These are phyloP conservation scores for Backusella tarrabulga DNA, from an alignment of 192 early-diverging fungal species.

Conservation along the genomic window DNA sequence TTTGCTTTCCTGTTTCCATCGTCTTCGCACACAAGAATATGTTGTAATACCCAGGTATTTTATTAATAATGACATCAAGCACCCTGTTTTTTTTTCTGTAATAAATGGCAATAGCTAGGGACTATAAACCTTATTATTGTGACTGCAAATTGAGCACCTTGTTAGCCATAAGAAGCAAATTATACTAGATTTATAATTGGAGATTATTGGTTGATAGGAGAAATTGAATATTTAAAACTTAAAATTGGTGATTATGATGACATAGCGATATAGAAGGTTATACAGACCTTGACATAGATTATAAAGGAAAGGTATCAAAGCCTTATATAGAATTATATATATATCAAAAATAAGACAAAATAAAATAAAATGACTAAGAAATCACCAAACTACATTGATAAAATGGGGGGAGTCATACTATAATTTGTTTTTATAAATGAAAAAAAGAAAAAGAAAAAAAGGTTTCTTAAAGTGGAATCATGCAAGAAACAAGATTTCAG, in stretches of 20 bases:
- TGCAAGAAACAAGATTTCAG: background rate
- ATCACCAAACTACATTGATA: too few species aligned
- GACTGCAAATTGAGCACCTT: background rate
- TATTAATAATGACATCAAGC: background rate
- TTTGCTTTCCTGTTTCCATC: too few species aligned
- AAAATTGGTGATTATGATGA: background rate
- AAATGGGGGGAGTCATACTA: too few species aligned
- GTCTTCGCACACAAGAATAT: background rate
- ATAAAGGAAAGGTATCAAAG: too few species aligned
- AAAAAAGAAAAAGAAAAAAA: background rate
- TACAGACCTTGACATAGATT: background rate
- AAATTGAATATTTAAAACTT: background rate
- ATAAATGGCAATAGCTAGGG: background rate
- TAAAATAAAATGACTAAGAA: too few species aligned
- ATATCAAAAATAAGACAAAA: too few species aligned
- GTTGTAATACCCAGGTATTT: background rate
- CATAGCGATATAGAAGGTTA: background rate
- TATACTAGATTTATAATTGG: background rate
- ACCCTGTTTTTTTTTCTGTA: background rate
- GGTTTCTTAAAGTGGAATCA: background rate
- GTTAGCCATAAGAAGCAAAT: conserved; percentile 2
- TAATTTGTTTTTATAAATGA: background rate
- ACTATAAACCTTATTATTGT: background rate
- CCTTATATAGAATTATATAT: too few species aligned
- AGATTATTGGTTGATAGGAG: background rate